These are phyloP conservation scores for Triangularia setosa DNA, from an alignment of 2,329 filamentous ascomycete genomes.

Conservation along the genomic window DNA sequence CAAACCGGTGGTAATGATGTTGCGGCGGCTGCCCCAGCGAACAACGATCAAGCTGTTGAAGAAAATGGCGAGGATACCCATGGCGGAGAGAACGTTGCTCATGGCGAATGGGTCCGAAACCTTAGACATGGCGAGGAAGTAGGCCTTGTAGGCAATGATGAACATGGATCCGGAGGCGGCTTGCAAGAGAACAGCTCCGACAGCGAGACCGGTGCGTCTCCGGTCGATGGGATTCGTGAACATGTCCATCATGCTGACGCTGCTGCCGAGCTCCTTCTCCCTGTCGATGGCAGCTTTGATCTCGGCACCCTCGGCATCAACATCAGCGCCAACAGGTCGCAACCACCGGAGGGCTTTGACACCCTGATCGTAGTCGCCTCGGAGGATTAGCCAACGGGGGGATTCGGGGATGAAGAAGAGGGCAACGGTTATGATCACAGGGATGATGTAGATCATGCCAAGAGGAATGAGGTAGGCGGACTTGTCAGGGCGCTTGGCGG, in stretches of 20 bases:
- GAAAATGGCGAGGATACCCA: constrained; percentile 53
- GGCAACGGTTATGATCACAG: constrained; percentile 34
- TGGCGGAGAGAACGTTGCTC: constrained; percentile 49
- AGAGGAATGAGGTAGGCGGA: constrained; percentile 40
- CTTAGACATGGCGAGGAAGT: constrained; percentile 58
- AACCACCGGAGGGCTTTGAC: constrained; percentile 34
- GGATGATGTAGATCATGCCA: constrained; percentile 38
- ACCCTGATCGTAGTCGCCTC: constrained; percentile 34
- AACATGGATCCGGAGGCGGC: constrained; percentile 54
- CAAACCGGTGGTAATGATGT: constrained; percentile 50
- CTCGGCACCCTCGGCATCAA: constrained; percentile 34
- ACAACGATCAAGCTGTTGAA: constrained; percentile 52
- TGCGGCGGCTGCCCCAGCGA: constrained; percentile 48
- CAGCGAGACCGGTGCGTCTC: constrained; percentile 45
- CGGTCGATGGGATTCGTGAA: constrained; percentile 50
- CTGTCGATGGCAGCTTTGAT: constrained; percentile 36
- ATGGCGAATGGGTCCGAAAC: constrained; percentile 54
- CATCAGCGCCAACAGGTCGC: constrained; percentile 31
- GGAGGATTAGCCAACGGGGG: constrained; percentile 39
- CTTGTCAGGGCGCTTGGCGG: constrained; percentile 33
- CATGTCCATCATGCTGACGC: constrained; percentile 42
- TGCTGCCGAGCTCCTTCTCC: constrained; percentile 31
- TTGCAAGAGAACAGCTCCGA: constrained; percentile 47
- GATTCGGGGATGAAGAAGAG: constrained; percentile 40
- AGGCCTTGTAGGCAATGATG: constrained; percentile 54